Evolutionary conservation across 164 flowering plant genomes (phyloP), one percentile per base, ranked within the genome.

Genomic region (Piper betle): DNA sequence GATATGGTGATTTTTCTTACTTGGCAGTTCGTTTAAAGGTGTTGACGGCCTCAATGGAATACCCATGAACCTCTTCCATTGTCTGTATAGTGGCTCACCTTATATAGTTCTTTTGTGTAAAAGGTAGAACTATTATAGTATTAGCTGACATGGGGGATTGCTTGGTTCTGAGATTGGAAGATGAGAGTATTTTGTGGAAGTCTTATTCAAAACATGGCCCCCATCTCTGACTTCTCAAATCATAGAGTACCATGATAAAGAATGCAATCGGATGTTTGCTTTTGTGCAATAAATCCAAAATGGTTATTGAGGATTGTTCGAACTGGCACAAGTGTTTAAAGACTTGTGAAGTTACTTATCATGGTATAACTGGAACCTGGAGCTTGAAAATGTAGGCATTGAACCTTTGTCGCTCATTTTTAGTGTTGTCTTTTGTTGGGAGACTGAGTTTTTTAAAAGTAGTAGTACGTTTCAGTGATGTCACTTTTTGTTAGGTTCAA

Each of bases 61-160:
- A 25, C 33, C 33, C 33, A 25, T 25, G 33, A 69, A 62, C 70
- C 53, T 84, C 25, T 86, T 96, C 5, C 88, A 86, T 56, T 81
- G 89, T 74, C 84, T 93, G 43, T 81, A 84, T 68, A 79, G 76
- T 74, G 78, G 85, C 63, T 77, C 63, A 60, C 84, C 95, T 18
- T 82, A 82, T 75, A 86, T 86, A 67, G 79, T 73, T 11, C 83
- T 93, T 73, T 73, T 93, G 66, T 93, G 97, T 97, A 83, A 79
- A 79, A 68, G 81, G 79, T 56, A 91, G 86, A 17, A 82, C 79
- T 63, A 46, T 93, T 75, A 85, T 84, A 66, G 83, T 92, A 57
- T 63, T 88, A 71, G 78, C 77, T 33, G 97, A 90, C 66, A 88
- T 88, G 97, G 97, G 91, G 56, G 99, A 93, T 79, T 97, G 99